Base-by-base conservation (phyloP, 2,329 filamentous ascomycete genomes). In the Clarireedia hainanense region DNA sequence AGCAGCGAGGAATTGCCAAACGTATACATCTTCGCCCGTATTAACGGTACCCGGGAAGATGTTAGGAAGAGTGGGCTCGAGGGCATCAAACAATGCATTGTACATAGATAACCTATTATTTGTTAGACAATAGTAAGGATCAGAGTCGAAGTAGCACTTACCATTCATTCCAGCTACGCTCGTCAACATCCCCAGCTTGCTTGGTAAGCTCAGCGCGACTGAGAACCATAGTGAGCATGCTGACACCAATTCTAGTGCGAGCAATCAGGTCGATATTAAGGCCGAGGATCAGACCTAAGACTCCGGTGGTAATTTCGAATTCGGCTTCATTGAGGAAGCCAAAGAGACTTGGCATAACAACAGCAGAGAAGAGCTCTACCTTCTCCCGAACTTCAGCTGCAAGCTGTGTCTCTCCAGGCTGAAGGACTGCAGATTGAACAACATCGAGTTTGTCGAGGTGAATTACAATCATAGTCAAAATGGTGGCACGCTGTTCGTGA, bases 1-100 rank as follows among this genome's bases (percentile, higher is more conserved):
- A 12, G 92, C 91, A 7, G 94, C 94, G 61, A 99, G 79, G 70
- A 97, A 95, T 72, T 97, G 92, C 94, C 94, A 99, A 40, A 97
- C 90, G 68, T 97, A 95, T 67, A 96, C 86, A 67, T 99, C 94
- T 63, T 96, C 91, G 50, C 89, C 88, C 6, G 89, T 85, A 61
- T 89, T 91, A 67, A 95, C 89, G n/a, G 87, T 87, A 20, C 88
- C 89, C 0, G 92, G 91, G 81, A 99, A 99, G 60, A 96, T 85
- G 64, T 87, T 81, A 12, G 87, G 86, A 47, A 97, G 80, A 6
- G 86, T 85, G 1, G 89, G 89, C 71, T 97, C 92, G 17, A 97
- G 77, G 6, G 82, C 80, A 69, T 94, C 89, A 72, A 99, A 99
- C 58, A 99, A 81, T 26, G 81, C 79, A 64, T 91, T 90, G 74